phyloP scores from a whole-genome alignment of 345 rosid genomes.

The Moricandia moricandioides region DNA sequence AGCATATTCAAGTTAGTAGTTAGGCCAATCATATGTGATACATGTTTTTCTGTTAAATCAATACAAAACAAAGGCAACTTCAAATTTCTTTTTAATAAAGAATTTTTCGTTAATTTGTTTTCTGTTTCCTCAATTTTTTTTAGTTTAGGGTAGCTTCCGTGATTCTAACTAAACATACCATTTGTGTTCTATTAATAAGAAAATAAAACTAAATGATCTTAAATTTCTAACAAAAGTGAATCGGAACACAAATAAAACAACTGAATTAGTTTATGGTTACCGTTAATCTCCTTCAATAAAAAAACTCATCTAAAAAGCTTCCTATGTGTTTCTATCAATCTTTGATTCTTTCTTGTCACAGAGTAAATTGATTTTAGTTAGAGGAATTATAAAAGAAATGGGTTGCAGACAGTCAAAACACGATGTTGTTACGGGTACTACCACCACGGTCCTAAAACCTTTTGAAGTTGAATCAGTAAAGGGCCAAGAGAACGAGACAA shows the following conservation, averaged over 20 bases:
- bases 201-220: neutral
- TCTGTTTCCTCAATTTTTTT: neutral
- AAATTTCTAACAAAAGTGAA: conserved; percentile 16
- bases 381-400: conserved; percentile 33
- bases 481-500: conserved; percentile 23
- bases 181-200: conserved; percentile 20
- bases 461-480: conserved; percentile 24
- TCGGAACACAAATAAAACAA: conserved; percentile 10
- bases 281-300: conserved; percentile 22
- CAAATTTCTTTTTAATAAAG: neutral
- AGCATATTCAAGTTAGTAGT: neutral
- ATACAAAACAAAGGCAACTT: neutral
- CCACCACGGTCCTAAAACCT: conserved; percentile 36
- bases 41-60: neutral
- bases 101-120: neutral
- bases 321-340: neutral
- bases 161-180: conserved; percentile 15
- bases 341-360: neutral
- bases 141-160: neutral
- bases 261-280: conserved; percentile 29
- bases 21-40: neutral
- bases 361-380: neutral
- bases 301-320: neutral
- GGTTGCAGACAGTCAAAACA: conserved; percentile 86
- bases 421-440: conserved; percentile 59